A percentile compares a stretch with the other conserved stretches of the same genome.
phyloP scores from a whole-genome alignment of 1,284 basidiomycete genomes.

The Chondrostereum purpureum region DNA sequence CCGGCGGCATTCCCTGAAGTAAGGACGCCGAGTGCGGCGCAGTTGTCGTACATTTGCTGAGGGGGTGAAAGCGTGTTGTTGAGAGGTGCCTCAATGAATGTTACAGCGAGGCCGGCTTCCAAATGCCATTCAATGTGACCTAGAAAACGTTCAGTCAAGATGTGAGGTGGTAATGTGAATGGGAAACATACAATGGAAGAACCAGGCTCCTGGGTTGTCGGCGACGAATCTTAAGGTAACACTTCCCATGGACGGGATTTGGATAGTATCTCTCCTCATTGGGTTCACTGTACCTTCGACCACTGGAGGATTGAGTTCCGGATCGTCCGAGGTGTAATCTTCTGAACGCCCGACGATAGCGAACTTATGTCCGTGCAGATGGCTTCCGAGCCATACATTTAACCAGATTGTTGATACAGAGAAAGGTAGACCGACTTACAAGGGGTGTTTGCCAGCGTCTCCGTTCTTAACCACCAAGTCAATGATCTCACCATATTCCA shows the following conservation, averaged over 20 bases:
- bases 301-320: conserved; percentile 74
- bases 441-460: conserved; percentile 75
- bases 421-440: conserved; percentile 40
- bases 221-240: conserved; percentile 66
- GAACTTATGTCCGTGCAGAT: conserved; percentile 78
- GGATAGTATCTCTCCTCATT: conserved; percentile 75
- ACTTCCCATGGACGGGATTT: conserved; percentile 53
- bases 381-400: conserved; percentile 43
- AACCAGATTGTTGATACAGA: background rate
- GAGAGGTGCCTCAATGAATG: conserved; percentile 72
- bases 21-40: conserved; percentile 51
- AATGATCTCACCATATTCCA: conserved; percentile 72
- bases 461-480: conserved; percentile 79
- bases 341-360: conserved; percentile 69
- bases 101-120: conserved; percentile 70
- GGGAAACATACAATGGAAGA: conserved; percentile 62
- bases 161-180: conserved; percentile 3
- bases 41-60: conserved; percentile 61
- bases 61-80: conserved; percentile 33
- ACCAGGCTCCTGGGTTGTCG: conserved; percentile 82
- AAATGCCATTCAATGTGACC: conserved; percentile 84
- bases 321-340: conserved; percentile 75
- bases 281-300: conserved; percentile 77
- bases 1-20: conserved; percentile 79
- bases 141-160: conserved; percentile 19